Evolutionary conservation across 176 grass and related monocot species (phyloP).

Genomic region (Carex kokanica): DNA sequence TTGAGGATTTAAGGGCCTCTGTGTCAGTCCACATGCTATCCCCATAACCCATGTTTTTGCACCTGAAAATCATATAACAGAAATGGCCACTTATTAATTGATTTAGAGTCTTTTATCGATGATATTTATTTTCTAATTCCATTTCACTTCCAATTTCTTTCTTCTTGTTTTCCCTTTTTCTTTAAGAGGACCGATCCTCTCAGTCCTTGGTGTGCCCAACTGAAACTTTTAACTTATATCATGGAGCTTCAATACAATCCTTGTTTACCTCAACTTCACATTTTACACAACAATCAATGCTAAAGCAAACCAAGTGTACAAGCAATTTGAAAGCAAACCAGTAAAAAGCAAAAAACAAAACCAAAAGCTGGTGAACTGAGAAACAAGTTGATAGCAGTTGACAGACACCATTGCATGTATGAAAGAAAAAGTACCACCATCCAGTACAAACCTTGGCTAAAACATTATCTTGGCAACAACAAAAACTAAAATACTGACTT

Average conservation of each 20-base stretch:
- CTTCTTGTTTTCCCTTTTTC: neutral
- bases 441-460: slow-evolving; percentile 2
- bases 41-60: slow-evolving; percentile 39
- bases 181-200: neutral
- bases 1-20: slow-evolving; percentile 31
- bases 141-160: neutral
- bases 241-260: neutral
- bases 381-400: slow-evolving; percentile 1
- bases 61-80: slow-evolving; percentile 35
- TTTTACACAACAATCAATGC: neutral
- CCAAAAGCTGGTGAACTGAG: neutral
- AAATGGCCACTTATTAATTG: neutral
- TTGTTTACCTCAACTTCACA: neutral
- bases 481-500: slow-evolving; percentile 19
- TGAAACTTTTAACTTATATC: neutral
- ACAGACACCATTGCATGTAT: neutral
- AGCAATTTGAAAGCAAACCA: neutral
- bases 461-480: slow-evolving; percentile 8
- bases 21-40: slow-evolving; percentile 39
- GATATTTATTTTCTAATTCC: neutral
- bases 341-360: neutral
- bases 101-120: neutral
- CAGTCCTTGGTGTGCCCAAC: neutral
- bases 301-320: neutral
- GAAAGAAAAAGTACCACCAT: neutral